Base-by-base conservation (phyloP, 2,329 filamentous ascomycete genomes). In the Knoxdaviesia proteae region DNA sequence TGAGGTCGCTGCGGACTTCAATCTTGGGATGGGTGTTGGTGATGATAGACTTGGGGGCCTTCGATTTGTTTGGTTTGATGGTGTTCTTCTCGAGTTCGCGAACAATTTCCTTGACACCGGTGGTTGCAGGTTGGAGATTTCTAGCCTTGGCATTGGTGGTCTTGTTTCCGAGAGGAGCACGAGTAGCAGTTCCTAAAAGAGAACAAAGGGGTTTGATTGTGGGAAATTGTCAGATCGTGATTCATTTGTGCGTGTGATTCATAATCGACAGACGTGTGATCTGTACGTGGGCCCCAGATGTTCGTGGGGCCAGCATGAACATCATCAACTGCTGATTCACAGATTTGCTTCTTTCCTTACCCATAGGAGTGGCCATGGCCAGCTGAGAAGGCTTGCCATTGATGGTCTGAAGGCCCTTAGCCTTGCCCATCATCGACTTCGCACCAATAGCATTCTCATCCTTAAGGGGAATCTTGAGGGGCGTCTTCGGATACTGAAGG, bases 121-220 rank as follows among this genome's bases (percentile, higher is more conserved):
- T 44, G 41, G 67, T 68, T 20, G 20, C 20, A 20, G 20, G 20
- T 20, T 20, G 20, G 20, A 20, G 20, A 20, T 20, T 20, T 54
- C 67, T 74, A 46, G 78, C 71, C 64, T 93, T 96, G 43, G 83
- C 84, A 58, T 98, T 98, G 42, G 90, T 96, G 1, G 88, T 96
- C 61, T 98, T 98, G 67, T 84, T 80, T 34, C 88, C 88, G 40
- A 98, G 64, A 8, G 84, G 82, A 35, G 87, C 86, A 53, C 88
- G 77, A 46, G 67, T 77, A 3, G 20, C 20, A 20, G 20, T 20
- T 20, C 20, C 20, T 20, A 20, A 20, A 20, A 20, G 20, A 20
- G 20, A 20, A 20, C 20, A 20, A 20, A 20, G 20, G 20, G 20
- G 2, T 20, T 40, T 38, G 41, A 32, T 9, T 35, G 20, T 38